These are phyloP conservation scores for Sporothrix variecibatus DNA, from an alignment of 2,329 filamentous ascomycete genomes.

Conservation along the genomic window DNA sequence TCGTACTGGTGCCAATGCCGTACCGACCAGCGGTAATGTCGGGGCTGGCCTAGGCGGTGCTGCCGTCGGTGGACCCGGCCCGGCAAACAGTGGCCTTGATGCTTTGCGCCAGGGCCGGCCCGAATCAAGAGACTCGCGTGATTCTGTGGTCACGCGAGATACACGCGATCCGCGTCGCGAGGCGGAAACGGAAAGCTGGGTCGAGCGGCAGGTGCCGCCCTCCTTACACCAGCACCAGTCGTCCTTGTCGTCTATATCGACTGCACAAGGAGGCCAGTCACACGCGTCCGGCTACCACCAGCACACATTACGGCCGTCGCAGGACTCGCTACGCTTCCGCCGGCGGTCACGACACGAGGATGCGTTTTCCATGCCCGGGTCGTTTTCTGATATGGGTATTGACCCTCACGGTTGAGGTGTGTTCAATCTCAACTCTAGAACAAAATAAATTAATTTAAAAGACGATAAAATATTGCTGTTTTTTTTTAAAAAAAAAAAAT, in stretches of 20 bases:
- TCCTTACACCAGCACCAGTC: slow-evolving; percentile 26
- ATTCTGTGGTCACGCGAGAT: slow-evolving; percentile 37
- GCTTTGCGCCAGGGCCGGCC: slow-evolving; percentile 27
- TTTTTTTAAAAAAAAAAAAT: background rate
- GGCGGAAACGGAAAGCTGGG: slow-evolving; percentile 32
- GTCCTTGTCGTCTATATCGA: slow-evolving; percentile 14
- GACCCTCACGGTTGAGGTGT: slow-evolving; percentile 7
- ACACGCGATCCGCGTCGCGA: slow-evolving; percentile 38
- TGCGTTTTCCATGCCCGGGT: slow-evolving; percentile 51
- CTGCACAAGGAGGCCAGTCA: slow-evolving; percentile 15
- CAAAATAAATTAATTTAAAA: background rate
- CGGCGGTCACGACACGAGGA: slow-evolving; percentile 41
- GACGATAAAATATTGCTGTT: background rate
- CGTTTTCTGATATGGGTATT: slow-evolving; percentile 44
- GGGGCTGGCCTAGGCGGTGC: background rate
- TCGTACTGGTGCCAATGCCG: background rate
- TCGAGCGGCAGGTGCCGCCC: slow-evolving; percentile 31
- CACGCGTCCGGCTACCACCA: slow-evolving; percentile 17
- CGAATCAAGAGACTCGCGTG: slow-evolving; percentile 39
- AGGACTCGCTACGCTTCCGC: slow-evolving; percentile 43
- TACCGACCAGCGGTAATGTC: background rate
- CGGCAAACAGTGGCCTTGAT: slow-evolving; percentile 2
- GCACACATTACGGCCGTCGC: slow-evolving; percentile 25
- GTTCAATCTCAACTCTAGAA: too few species aligned
- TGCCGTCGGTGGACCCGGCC: background rate